Base-by-base conservation (phyloP, 306 rosid species). In the Corylus avellana region DNA sequence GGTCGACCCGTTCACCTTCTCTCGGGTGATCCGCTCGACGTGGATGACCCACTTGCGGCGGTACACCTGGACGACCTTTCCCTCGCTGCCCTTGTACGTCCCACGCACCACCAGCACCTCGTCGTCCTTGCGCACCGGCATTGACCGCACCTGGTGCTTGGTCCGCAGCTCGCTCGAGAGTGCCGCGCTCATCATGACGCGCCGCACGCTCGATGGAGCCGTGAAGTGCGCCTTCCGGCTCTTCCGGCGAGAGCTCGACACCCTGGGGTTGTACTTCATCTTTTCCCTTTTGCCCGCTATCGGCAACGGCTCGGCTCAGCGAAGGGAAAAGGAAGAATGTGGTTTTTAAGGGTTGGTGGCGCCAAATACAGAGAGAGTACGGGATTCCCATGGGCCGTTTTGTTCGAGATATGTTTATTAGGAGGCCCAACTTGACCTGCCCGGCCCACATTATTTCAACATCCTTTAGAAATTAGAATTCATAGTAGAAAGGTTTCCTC, bases 21-120 rank as follows among this genome's bases (percentile, higher is more conserved):
- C 98, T 0, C 98, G 89, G 0, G 98, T 94, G 47, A 94, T 91
- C 9, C 98, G 89, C 77, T 94, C 98, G 61, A 94, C 84, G 88
- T 94, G 98, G 77, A 94, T 92, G 16, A 91, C 94, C 97, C 97
- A 94, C 71, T 94, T 94, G 18, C 94, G 94, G 27, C 98, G 97
- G 79, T 94, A 94, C 1, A 94, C 98, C 88, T 91, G 95, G 0
- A 92, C 97, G 0, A 94, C 91, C 84, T 94, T 94, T 0, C 98
- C 98, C 37, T 94, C 98, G 1, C 98, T 92, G 12, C 98, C 98
- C 75, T 92, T 94, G 91, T 63, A 91, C 27, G 97, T 94, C 0
- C 98, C 98, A 0, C 98, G 88, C 2, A 94, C 91, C 5, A 94
- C 92, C 78, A 91, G 97, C 4, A 94, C 97, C 83, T 94, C 98